Evolutionary conservation across 257 asterid species (phyloP).

Genomic region (Lithospermum erythrorhizon): DNA sequence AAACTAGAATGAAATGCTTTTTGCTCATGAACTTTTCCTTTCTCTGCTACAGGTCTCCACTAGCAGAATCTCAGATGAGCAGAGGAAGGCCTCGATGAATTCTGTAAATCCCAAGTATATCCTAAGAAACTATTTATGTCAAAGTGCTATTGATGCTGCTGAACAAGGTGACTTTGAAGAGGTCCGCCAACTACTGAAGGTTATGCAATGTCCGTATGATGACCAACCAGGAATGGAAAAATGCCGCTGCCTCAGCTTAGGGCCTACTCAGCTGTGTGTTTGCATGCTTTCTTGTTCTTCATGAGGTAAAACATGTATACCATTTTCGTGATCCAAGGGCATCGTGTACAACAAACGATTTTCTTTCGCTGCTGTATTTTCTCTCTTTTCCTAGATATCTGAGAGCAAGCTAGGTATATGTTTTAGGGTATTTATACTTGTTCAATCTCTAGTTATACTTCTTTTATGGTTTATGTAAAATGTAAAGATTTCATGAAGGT

Average conservation of each 20-base stretch:
- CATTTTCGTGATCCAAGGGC: background rate
- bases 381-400: background rate
- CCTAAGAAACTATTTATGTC: conserved; percentile 85
- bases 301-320: conserved; percentile 16
- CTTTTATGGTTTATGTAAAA: background rate
- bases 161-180: conserved; percentile 83
- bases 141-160: conserved; percentile 91
- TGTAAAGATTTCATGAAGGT: no score
- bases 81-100: conserved; percentile 77
- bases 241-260: conserved; percentile 93
- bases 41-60: conserved; percentile 39
- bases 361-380: background rate
- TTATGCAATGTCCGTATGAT: conserved; percentile 65
- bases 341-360: background rate
- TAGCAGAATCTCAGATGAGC: conserved; percentile 46
- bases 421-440: background rate
- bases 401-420: background rate
- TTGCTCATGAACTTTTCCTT: background rate
- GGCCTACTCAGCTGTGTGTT: conserved; percentile 97
- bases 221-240: conserved; percentile 98
- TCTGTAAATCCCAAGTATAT: conserved; percentile 78
- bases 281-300: conserved; percentile 99
- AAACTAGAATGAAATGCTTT: background rate
- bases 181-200: conserved; percentile 57
- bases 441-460: background rate